phyloP scores from a whole-genome alignment of 2,329 filamentous ascomycete genomes.

The Pseudogymnoascus sp. region DNA sequence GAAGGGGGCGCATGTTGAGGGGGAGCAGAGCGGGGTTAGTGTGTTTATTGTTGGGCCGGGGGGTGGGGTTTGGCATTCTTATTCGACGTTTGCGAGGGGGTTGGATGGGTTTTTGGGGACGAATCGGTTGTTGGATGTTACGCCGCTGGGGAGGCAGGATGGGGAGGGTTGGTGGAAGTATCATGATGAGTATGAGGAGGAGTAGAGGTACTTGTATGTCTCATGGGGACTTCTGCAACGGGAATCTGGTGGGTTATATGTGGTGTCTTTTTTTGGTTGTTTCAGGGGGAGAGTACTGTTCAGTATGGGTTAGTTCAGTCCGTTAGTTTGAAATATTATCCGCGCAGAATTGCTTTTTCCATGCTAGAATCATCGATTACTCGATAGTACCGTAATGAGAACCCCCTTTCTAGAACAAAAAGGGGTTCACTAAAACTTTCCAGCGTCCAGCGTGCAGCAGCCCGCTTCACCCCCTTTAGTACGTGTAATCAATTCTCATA shows the following conservation, averaged over 20 bases:
- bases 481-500: neutral
- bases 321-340: neutral
- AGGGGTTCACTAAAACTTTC: neutral
- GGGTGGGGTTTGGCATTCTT: slow-evolving; percentile 31
- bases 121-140: slow-evolving; percentile 28
- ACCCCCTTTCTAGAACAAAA: neutral
- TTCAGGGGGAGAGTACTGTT: neutral
- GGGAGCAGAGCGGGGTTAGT: slow-evolving; percentile 31
- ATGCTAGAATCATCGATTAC: neutral
- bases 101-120: slow-evolving; percentile 27
- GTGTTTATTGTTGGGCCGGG: slow-evolving; percentile 28
- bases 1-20: slow-evolving; percentile 21
- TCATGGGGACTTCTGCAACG: neutral
- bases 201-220: neutral
- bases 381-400: neutral
- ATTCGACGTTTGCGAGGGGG: slow-evolving; percentile 29
- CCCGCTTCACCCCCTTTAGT: neutral
- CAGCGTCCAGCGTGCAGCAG: neutral
- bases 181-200: slow-evolving; percentile 16
- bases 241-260: neutral
- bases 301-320: neutral
- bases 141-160: slow-evolving; percentile 29
- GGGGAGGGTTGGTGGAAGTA: slow-evolving; percentile 10
- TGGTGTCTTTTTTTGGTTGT: neutral
- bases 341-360: neutral